These are phyloP conservation scores for Rhizoclosmatium globosum DNA, from an alignment of 192 early-diverging fungal genomes.

Conservation along the genomic window DNA sequence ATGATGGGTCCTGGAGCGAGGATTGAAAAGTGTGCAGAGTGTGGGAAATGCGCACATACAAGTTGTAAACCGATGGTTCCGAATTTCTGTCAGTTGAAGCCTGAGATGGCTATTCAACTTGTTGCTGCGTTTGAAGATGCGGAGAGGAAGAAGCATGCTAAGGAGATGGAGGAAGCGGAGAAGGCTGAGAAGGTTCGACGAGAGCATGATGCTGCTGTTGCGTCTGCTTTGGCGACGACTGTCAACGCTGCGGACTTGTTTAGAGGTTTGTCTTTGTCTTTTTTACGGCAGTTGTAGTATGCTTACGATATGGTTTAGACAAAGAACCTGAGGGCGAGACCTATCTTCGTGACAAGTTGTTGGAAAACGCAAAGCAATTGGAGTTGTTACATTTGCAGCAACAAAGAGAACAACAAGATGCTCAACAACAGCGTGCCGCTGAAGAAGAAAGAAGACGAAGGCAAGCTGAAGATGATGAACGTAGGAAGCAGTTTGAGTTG, in stretches of 20 bases:
- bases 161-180: conserved; percentile 60
- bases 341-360: not conserved
- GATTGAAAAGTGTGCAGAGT: conserved; percentile 55
- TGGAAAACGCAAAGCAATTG: conserved; percentile 3
- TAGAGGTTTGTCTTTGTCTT: too few relatives aligned
- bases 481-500: conserved; percentile 1
- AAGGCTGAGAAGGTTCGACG: conserved; percentile 21
- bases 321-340: too few relatives aligned
- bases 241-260: too few relatives aligned
- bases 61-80: conserved; percentile 55
- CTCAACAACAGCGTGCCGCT: not conserved
- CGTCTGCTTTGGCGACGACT: not conserved
- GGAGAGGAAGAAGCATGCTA: conserved; percentile 50
- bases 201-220: conserved; percentile 22
- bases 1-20: conserved; percentile 57
- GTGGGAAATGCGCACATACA: conserved; percentile 48
- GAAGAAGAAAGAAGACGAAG: not conserved
- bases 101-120: conserved; percentile 51
- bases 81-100: conserved; percentile 56
- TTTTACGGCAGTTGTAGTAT: too few relatives aligned
- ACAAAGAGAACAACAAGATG: conserved; percentile 9
- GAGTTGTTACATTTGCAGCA: not conserved
- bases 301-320: too few relatives aligned
- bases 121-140: conserved; percentile 56
- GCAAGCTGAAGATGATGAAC: conserved; percentile 64